Conservation (phyloP, 371 early-diverging fungal species). For the Capillidium rhysosporum region DNA sequence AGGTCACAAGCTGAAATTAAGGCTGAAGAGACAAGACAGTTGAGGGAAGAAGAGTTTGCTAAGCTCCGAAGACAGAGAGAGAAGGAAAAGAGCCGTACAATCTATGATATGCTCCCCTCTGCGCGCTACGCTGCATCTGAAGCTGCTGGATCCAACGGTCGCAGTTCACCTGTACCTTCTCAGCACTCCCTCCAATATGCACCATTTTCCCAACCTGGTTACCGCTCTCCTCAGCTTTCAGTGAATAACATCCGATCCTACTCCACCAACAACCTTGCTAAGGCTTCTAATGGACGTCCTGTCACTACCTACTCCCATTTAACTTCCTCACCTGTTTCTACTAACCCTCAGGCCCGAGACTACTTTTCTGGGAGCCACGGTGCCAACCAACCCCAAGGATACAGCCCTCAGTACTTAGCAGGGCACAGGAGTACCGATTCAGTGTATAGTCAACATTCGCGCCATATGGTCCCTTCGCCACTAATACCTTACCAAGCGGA, state of each 20-base stretch:
- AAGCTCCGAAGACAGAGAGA: conserved; percentile 3
- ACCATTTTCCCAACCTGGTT: background rate
- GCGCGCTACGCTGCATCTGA: background rate
- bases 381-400: background rate
- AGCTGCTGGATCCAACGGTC: background rate
- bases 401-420: background rate
- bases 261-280: background rate
- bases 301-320: too few relatives aligned
- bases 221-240: background rate
- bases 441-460: background rate
- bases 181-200: background rate
- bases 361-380: background rate
- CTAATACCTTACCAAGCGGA: background rate
- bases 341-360: background rate
- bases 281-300: background rate
- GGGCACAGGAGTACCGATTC: background rate
- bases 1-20: background rate
- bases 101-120: conserved; percentile 5
- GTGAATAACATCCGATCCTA: background rate
- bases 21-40: conserved; percentile 1
- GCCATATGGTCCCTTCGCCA: background rate
- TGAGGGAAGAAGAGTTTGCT: conserved; percentile 2
- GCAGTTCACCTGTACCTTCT: background rate
- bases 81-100: conserved; percentile 2
- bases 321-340: too few relatives aligned